Conservation (phyloP, 2,329 filamentous ascomycete genomes). For the Fusarium piperis region DNA sequence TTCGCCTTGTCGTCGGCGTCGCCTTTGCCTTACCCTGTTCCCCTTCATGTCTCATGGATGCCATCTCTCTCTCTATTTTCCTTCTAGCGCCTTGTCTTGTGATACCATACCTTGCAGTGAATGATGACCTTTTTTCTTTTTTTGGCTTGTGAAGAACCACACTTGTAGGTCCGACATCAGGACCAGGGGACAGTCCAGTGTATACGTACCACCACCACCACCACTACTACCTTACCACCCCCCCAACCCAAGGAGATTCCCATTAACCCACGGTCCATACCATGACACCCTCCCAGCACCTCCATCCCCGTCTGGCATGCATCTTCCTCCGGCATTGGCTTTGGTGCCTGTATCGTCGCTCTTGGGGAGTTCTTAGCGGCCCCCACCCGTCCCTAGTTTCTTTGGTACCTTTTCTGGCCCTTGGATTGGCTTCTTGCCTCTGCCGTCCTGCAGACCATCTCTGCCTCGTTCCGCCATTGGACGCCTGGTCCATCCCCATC, state of each 20-base stretch:
- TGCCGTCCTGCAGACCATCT: conserved; percentile 36
- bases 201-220: not conserved
- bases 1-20: conserved; percentile 7
- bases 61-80: not conserved
- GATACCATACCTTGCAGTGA: not conserved
- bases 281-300: conserved; percentile 5
- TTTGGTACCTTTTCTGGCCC: conserved; percentile 12
- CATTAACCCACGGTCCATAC: not conserved
- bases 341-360: conserved; percentile 34
- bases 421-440: conserved; percentile 11
- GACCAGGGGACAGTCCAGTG: not conserved
- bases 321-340: conserved; percentile 37
- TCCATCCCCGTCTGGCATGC: conserved; percentile 34
- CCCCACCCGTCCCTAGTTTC: conserved; percentile 31
- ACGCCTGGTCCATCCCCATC: not conserved
- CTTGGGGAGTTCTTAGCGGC: conserved; percentile 14
- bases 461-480: conserved; percentile 26
- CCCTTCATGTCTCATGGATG: not conserved
- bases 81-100: not conserved
- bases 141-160: not conserved
- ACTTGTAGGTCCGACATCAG: not conserved
- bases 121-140: not conserved
- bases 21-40: not conserved
- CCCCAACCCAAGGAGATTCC: not conserved
- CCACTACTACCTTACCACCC: no score